phyloP scores from a whole-genome alignment of 2,329 filamentous ascomycete species.

The Chalaropsis ovoidea region DNA sequence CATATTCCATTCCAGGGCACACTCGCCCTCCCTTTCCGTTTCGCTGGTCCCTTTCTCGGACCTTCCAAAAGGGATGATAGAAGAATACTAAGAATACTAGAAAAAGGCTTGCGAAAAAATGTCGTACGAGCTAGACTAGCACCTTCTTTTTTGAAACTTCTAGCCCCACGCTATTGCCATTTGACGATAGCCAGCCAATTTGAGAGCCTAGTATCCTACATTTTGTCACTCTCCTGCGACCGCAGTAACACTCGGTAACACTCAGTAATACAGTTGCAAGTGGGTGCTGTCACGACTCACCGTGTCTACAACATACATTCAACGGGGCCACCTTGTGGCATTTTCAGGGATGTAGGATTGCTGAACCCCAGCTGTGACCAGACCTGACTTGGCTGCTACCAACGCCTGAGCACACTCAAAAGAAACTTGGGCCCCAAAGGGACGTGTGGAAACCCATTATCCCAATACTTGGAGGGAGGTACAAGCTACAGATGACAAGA shows the following conservation, averaged over 20 bases:
- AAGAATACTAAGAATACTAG: not conserved
- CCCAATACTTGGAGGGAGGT: not conserved
- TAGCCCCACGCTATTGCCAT: constrained; percentile 1
- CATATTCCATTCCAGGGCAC: not conserved
- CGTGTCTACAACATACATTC: not conserved
- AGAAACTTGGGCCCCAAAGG: constrained; percentile 3
- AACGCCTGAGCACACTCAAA: not conserved
- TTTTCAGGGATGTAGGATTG: constrained; percentile 5
- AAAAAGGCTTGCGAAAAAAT: constrained; percentile 2
- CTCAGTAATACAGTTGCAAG: not conserved
- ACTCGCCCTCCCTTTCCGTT: not conserved
- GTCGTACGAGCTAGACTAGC: constrained; percentile 11
- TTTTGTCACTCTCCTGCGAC: not conserved
- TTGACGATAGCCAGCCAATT: not conserved
- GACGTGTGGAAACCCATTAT: not conserved
- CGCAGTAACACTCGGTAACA: not conserved
- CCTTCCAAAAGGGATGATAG: not conserved
- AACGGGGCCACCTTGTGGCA: not conserved
- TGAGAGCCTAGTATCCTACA: not conserved
- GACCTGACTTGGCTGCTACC: not conserved
- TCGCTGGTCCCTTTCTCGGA: not conserved
- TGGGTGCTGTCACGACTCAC: constrained; percentile 6
- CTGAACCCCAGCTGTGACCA: not conserved
- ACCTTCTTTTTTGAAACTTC: constrained; percentile 12
- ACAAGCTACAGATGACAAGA: constrained; percentile 7